Base-by-base conservation (phyloP, 441 rosid genomes). In the Corymbia citriodora region DNA sequence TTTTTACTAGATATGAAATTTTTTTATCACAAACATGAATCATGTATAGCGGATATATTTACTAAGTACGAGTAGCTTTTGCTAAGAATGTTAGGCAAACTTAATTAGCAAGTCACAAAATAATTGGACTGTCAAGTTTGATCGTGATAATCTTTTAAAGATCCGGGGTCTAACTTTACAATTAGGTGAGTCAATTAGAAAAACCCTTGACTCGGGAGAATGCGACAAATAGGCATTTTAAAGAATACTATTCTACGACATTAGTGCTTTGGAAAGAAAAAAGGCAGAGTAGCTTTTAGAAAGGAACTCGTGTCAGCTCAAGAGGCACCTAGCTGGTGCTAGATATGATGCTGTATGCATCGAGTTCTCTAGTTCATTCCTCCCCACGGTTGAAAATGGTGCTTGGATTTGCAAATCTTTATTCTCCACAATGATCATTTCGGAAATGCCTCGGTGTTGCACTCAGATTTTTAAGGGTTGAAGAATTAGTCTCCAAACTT, bases 41-140 rank as follows among this genome's bases (percentile, higher is more conserved):
- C 83, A 11, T 21, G 0, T 0, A 72, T 19, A 19, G 45, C 15
- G 2, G 2, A 33, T 19, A 33, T 10, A 36, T 36, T 36, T 72
- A 72, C 49, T 1, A 65, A 65, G 6, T 15, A 15, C 36, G 3
- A 33, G 14, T 36, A 72, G 8, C 49, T 33, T 33, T 33, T 33
- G 33, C 33, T 33, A 33, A 33, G 33, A 33, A 33, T 33, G 33
- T 33, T 33, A 33, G 33, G 33, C 33, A 33, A 33, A 33, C 33
- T 72, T 36, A 27, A 72, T 72, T 36, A 45, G 27, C 49, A 23
- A 79, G 48, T 40, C 15, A 17, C 15, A 17, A 40, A 79, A 72
- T 11, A 23, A 11, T 21, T 79, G 27, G n/a, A 40, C 1, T 15
- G 18, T 45, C 18, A 79, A 45, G 52, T 23, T 79, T 25, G n/a